These are phyloP conservation scores for Bipolaris sorokiniana DNA, from an alignment of 2,329 filamentous ascomycete genomes.

Conservation along the genomic window DNA sequence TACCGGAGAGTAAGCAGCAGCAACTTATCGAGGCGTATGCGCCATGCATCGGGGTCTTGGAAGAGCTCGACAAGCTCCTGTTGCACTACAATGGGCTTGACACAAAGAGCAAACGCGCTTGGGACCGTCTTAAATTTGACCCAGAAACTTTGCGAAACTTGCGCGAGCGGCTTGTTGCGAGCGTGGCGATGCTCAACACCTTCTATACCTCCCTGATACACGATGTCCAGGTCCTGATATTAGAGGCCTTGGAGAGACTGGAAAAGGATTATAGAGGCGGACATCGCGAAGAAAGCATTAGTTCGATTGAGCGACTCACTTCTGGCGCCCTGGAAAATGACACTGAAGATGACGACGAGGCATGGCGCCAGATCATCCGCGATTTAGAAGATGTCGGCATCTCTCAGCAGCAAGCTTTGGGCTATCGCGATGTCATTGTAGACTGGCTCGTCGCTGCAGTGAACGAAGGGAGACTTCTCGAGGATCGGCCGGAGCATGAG, in stretches of 20 bases:
- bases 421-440: conserved; percentile 37
- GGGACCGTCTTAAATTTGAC: conserved; percentile 42
- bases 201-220: conserved; percentile 40
- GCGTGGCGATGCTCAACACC: conserved; percentile 32
- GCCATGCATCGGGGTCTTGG: conserved; percentile 34
- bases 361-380: conserved; percentile 41
- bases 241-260: conserved; percentile 38
- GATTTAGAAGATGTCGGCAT: conserved; percentile 44
- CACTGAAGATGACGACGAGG: conserved; percentile 31
- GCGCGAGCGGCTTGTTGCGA: conserved; percentile 32
- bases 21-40: conserved; percentile 32
- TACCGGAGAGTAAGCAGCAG: conserved; percentile 26
- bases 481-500: conserved; percentile 21
- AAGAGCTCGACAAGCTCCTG: conserved; percentile 35
- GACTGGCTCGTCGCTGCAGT: conserved; percentile 42
- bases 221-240: conserved; percentile 38
- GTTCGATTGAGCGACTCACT: conserved; percentile 33
- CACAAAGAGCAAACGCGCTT: conserved; percentile 37
- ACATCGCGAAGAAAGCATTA: conserved; percentile 38
- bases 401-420: conserved; percentile 26
- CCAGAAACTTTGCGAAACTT: conserved; percentile 29
- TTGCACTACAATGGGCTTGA: conserved; percentile 39
- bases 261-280: conserved; percentile 40
- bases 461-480: conserved; percentile 38
- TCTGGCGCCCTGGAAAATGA: conserved; percentile 16